Evolutionary conservation across 768 basidiomycete species (phyloP).

Genomic region (Russula brevipes): DNA sequence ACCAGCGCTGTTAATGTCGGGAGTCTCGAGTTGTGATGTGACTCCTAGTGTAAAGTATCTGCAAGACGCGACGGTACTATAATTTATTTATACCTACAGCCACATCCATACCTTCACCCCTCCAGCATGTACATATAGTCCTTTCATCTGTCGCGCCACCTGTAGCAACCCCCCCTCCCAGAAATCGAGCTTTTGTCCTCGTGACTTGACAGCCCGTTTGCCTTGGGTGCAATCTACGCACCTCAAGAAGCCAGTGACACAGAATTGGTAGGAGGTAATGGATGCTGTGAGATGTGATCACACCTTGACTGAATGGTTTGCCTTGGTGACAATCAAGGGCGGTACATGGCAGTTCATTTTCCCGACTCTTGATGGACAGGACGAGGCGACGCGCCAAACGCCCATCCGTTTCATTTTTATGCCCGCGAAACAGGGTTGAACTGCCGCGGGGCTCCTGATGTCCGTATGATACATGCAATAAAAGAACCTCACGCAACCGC

Average conservation of each 20-base stretch:
- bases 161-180: slow-evolving; percentile 16
- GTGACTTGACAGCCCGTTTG: not conserved
- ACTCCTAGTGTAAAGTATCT: slow-evolving; percentile 1
- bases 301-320: not conserved
- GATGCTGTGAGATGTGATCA: not conserved
- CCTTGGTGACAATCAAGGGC: too few species aligned
- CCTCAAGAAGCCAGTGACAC: not conserved
- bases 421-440: slow-evolving; percentile 17
- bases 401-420: not conserved
- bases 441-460: slow-evolving; percentile 1
- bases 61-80: not conserved
- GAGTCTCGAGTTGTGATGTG: not conserved
- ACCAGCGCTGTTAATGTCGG: not conserved
- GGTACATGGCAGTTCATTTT: too few species aligned
- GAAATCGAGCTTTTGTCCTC: not conserved
- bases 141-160: not conserved
- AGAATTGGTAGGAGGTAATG: too few species aligned
- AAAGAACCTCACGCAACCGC: not conserved
- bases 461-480: not conserved
- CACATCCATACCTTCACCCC: not conserved
- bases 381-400: not conserved
- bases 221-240: not conserved
- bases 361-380: not conserved
- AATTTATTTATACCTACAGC: slow-evolving; percentile 1
- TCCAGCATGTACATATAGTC: slow-evolving; percentile 17